Percentiles rank a stretch among this genome's conserved stretches.
Evolutionary conservation across 352 stramenopile genomes (phyloP).

Genomic region (Phytophthora pinifolia): DNA sequence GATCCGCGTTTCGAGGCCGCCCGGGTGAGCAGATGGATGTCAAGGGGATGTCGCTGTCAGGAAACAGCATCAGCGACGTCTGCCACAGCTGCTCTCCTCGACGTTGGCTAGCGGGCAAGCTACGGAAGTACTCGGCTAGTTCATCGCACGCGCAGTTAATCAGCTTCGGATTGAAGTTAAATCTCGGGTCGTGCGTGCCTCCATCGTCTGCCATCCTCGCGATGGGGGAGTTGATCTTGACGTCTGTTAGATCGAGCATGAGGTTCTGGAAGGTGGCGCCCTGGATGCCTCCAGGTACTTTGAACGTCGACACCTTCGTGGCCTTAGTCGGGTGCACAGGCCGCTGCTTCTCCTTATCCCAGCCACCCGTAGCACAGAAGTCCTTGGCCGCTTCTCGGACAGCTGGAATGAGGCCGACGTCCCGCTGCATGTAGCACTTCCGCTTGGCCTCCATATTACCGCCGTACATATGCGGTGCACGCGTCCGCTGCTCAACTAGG

Average conservation of each 20-base stretch:
- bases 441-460: slow-evolving; percentile 13
- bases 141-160: slow-evolving; percentile 35
- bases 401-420: slow-evolving; percentile 34
- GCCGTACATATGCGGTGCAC: slow-evolving; percentile 23
- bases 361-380: slow-evolving; percentile 29
- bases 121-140: slow-evolving; percentile 29
- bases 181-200: slow-evolving; percentile 31
- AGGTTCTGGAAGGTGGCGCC: slow-evolving; percentile 49
- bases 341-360: slow-evolving; percentile 11
- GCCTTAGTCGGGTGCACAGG: slow-evolving; percentile 14
- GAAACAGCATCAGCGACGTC: slow-evolving; percentile 6
- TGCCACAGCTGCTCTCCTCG: slow-evolving; percentile 31
- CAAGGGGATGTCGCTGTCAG: slow-evolving; percentile 2
- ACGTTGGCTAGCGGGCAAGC: slow-evolving; percentile 16
- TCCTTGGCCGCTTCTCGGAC: slow-evolving; percentile 19
- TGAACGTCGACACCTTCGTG: slow-evolving; percentile 37
- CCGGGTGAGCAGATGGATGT: slow-evolving; percentile 17
- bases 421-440: slow-evolving; percentile 34
- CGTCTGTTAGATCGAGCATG: slow-evolving; percentile 44
- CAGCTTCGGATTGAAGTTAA: slow-evolving; percentile 28
- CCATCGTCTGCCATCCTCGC: slow-evolving; percentile 29
- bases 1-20: neutral
- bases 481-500: slow-evolving; percentile 14
- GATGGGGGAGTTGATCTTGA: slow-evolving; percentile 35
- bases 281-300: slow-evolving; percentile 26